Percentiles rank a stretch among this genome's conserved stretches.
phyloP scores from a whole-genome alignment of 441 rosid genomes.

The Gossypium lobatum region DNA sequence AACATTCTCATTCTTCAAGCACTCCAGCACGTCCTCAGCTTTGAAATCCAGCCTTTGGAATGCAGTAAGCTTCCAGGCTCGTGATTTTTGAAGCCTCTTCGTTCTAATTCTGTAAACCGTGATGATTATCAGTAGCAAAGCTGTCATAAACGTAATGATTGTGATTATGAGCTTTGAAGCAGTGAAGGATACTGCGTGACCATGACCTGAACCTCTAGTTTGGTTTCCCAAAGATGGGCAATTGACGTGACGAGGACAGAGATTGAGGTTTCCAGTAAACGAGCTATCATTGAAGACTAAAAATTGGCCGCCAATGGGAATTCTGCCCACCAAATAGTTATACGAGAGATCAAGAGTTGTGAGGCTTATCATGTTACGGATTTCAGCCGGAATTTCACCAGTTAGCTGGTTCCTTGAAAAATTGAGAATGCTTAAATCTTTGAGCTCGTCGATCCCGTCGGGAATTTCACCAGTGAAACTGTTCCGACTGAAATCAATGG shows the following conservation, averaged over 20 bases:
- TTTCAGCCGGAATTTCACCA: conserved; percentile 58
- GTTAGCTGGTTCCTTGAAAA: conserved; percentile 56
- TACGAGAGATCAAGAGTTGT: conserved; percentile 66
- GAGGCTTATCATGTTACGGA: conserved; percentile 60
- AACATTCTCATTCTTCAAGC: conserved; percentile 74
- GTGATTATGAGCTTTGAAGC: conserved; percentile 42
- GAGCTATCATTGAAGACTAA: conserved; percentile 59
- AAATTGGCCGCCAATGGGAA: conserved; percentile 72
- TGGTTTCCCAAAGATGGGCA: conserved; percentile 29
- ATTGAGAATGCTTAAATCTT: conserved; percentile 50
- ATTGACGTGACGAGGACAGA: conserved; percentile 43
- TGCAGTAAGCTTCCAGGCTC: conserved; percentile 76
- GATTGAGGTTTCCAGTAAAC: conserved; percentile 58
- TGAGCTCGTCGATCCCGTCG: conserved; percentile 30
- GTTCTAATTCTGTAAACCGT: conserved; percentile 41
- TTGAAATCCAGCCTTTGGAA: conserved; percentile 72
- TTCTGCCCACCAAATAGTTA: conserved; percentile 52
- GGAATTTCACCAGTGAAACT: conserved; percentile 54
- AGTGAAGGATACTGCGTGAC: conserved; percentile 26
- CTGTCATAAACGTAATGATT: conserved; percentile 33
- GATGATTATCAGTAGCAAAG: conserved; percentile 29
- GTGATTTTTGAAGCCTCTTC: conserved; percentile 38
- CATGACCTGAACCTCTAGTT: conserved; percentile 20
- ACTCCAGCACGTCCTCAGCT: conserved; percentile 69
- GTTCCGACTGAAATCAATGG: conserved; percentile 65